Evolutionary conservation across 257 asterid species (phyloP).

Genomic region (Solanum ossicruentum): DNA sequence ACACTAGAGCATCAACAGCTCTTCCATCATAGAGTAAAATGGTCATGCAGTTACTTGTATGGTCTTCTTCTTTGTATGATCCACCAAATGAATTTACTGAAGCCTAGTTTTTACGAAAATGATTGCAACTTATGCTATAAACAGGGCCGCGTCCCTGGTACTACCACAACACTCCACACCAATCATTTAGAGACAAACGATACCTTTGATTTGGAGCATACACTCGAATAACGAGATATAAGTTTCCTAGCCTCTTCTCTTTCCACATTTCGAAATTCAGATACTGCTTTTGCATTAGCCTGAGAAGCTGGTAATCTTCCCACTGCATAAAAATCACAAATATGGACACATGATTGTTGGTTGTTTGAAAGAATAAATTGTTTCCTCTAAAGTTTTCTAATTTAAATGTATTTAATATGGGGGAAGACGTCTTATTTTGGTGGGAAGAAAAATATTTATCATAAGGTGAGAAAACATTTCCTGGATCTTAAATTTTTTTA

Average conservation of each 20-base stretch:
- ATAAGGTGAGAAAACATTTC: background rate
- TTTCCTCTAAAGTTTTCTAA: background rate
- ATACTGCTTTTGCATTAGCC: constrained; percentile 52
- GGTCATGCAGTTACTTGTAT: background rate
- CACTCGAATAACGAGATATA: constrained; percentile 28
- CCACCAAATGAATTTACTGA: background rate
- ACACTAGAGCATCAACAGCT: background rate
- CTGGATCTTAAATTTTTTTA: background rate
- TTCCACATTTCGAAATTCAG: constrained; percentile 54
- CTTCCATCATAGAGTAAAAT: background rate
- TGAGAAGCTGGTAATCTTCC: constrained; percentile 70
- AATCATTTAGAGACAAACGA: background rate
- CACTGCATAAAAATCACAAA: constrained; percentile 37
- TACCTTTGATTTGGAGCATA: constrained; percentile 60
- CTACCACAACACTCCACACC: background rate
- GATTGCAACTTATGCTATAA: background rate
- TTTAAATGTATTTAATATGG: background rate
- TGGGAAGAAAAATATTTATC: background rate
- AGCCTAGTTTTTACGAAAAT: background rate
- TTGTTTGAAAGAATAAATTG: background rate
- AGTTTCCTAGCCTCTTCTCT: constrained; percentile 37
- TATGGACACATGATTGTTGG: background rate
- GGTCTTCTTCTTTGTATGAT: background rate
- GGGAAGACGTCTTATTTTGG: background rate
- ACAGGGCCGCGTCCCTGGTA: background rate